Base-by-base conservation (phyloP, 192 early-diverging fungal species). In the Backusella tuberculispora region DNA sequence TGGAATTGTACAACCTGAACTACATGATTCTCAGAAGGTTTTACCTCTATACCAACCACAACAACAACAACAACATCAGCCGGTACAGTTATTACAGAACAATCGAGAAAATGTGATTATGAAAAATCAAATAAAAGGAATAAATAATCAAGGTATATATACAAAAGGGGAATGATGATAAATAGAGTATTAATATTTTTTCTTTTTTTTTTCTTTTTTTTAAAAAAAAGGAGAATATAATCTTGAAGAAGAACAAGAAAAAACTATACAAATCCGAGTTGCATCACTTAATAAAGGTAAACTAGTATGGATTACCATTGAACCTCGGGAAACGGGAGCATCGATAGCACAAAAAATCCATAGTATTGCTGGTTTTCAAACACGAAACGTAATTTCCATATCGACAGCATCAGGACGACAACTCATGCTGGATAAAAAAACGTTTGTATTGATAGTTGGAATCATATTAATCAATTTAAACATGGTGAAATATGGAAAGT, bases 401-500 rank as follows among this genome's bases (percentile, higher is more conserved):
- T 24, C 21, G 21, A 60, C 21, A 24, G 53, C 21, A 60, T 24
- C 50, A 19, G 50, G 50, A 21, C n/a, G 48, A 8, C 48, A 50
- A 50, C n/a, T 50, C n/a, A 2, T 19, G 17, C 19, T 50, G 17
- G 48, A 15, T 19, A 50, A 50, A 19, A 24, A 3, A 53, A n/a
- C 50, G 21, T 53, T 24, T 24, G 50, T 53, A n/a, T n/a, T n/a
- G n/a, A n/a, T n/a, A n/a, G 19, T 53, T 53, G 8, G n/a, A 19
- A 24, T 26, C 10, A 26, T 12, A 60, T 60, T 26, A 10, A 56
- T 4, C 53, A 56, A 4, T 24, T 56, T 21, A n/a, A 56, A 21
- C 50, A 56, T 21, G 50, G 21, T 21, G 50, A 56, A 60, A 60
- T 9, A 60, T 60, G 21, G 53, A 60, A 60, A 60, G 26, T 60